Conservation (phyloP, 139 green algal species). For the Raphidocelis subcapitata region DNA sequence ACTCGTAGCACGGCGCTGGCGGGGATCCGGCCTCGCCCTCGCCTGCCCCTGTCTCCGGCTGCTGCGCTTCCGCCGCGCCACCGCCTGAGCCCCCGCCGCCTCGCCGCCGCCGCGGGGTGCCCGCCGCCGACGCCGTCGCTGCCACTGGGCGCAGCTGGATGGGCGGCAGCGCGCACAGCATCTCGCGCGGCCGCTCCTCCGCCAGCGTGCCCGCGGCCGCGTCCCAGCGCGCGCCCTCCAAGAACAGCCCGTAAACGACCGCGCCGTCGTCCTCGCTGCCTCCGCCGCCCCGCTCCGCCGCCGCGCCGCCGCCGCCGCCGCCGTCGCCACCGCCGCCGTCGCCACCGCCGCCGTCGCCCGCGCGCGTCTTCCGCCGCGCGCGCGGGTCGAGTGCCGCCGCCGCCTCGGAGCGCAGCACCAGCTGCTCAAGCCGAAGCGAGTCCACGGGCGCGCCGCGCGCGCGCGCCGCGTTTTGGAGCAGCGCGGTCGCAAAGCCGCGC, state of each 20-base stretch:
- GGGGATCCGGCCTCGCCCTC: too few relatives aligned
- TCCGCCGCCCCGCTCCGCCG: too few relatives aligned
- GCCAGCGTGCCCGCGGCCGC: conserved; percentile 10
- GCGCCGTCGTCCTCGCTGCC: too few relatives aligned
- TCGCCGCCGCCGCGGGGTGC: too few relatives aligned
- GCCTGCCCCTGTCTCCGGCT: conserved; percentile 80
- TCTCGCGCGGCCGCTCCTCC: conserved; percentile 1
- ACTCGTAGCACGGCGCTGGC: too few relatives aligned
- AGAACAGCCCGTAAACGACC: conserved; percentile 71
- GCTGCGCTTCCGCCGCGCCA: conserved; percentile 36
- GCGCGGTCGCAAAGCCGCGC: conserved; percentile 80
- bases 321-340: neutral
- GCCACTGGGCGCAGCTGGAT: neutral
- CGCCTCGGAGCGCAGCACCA: conserved; percentile 28
- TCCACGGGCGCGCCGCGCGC: conserved; percentile 70
- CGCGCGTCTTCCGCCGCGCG: neutral
- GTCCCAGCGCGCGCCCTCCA: conserved; percentile 72
- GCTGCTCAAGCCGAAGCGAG: conserved; percentile 62
- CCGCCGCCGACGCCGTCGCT: neutral
- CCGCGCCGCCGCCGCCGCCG: neutral
- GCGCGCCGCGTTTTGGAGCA: conserved; percentile 76
- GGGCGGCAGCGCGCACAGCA: neutral
- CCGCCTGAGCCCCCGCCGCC: neutral
- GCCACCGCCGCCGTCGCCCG: neutral
- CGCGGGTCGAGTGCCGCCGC: neutral